Conservation (phyloP, 495 filamentous ascomycete genomes). For the Neurospora terricola region DNA sequence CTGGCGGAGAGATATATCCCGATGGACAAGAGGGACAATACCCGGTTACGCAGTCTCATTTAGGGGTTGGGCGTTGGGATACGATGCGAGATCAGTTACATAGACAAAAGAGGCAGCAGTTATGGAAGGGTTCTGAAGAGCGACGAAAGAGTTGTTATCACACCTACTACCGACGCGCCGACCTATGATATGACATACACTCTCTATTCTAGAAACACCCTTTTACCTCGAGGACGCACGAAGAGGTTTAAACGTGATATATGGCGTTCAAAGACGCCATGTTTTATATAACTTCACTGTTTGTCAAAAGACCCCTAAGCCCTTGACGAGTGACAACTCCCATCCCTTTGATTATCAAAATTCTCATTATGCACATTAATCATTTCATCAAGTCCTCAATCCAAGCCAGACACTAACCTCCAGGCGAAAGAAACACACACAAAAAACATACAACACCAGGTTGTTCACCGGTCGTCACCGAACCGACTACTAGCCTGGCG, state of each 20-base stretch:
- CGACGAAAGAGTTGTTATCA: not conserved
- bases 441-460: not conserved
- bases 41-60: conserved; percentile 8
- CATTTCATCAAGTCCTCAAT: not conserved
- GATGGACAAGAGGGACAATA: conserved; percentile 29
- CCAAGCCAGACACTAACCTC: not conserved
- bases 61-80: not conserved
- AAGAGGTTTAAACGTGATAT: not conserved
- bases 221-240: not conserved
- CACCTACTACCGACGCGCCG: not conserved
- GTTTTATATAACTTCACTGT: not conserved
- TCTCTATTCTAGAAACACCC: not conserved
- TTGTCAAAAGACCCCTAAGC: not conserved
- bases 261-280: not conserved
- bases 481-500: not conserved
- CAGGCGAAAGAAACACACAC: not conserved
- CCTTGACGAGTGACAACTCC: not conserved
- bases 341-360: too few species aligned
- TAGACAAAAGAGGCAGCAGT: not conserved
- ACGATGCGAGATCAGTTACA: not conserved
- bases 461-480: not conserved
- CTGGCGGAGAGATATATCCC: conserved; percentile 39
- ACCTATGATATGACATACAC: not conserved
- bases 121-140: not conserved
- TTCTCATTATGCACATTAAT: not conserved